Base-by-base conservation (phyloP, 2,329 filamentous ascomycete genomes). In the Arachnomyces sp. region DNA sequence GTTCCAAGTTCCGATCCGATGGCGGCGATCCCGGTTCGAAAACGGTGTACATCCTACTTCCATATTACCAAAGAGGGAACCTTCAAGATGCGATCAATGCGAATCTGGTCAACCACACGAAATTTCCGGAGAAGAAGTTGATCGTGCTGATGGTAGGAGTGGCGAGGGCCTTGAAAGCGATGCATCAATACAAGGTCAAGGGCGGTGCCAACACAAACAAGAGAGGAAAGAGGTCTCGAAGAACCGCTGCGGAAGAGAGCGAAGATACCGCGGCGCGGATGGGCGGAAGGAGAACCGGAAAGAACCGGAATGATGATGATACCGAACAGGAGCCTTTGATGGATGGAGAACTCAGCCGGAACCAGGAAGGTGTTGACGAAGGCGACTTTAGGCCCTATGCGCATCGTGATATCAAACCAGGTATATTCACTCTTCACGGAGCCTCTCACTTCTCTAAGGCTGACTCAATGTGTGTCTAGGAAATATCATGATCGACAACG, bases 81-180 rank as follows among this genome's bases (percentile, higher is more conserved):
- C 74, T 98, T 29, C 92, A 98, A 68, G 92, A 98, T 66, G 84
- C 93, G 59, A 96, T 98, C 72, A 98, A 98, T 64, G 90, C 92
- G 48, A 98, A 98, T 65, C 72, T 96, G 40, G 90, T 98, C 63
- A 96, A 96, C 64, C 87, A 94, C 61, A 86, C 85, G 29, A 76
- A 75, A 38, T 96, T 98, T 55, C 88, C 90, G 1, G 90, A 96
- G 68, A 77, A 81, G 59, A 75, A 82, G 53, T 71, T 98, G 46
- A 90, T 96, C 88, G 72, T 82, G 43, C 66, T 98, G 44, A 95
- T 98, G 62, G 69, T 95, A 31, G 92, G 92, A 12, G 88, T 98
- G 2, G 95, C 90, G 62, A 80, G 80, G 54, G 92, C 87, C 32
- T 68, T 98, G 44, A 82, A 83, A 58, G 79, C 82, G 28, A 95